Conservation (phyloP, 257 asterid species). For the Jacaranda mimosifolia region DNA sequence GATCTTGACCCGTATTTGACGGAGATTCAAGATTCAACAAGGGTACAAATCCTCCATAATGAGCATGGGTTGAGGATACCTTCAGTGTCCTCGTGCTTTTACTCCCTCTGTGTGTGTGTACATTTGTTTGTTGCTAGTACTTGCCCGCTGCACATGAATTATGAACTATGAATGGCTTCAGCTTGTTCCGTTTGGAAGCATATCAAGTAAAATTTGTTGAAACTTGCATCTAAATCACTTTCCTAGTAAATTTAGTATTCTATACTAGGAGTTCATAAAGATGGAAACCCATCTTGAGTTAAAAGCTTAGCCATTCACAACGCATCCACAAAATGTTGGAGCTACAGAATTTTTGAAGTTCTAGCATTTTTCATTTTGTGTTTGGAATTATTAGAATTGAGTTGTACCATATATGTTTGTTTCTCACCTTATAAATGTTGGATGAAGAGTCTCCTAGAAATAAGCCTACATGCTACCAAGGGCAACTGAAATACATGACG, state of each 20-base stretch:
- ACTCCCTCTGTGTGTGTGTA: neutral
- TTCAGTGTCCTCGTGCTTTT: neutral
- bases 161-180: slow-evolving; percentile 25
- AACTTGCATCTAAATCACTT: slow-evolving; percentile 27
- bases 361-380: neutral
- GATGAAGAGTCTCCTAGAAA: neutral
- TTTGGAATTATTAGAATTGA: neutral
- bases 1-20: slow-evolving; percentile 86
- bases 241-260: neutral
- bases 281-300: slow-evolving; percentile 5
- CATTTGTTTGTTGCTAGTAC: neutral
- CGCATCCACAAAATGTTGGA: neutral
- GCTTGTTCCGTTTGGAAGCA: slow-evolving; percentile 4
- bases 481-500: neutral
- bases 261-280: slow-evolving; percentile 2
- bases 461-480: neutral
- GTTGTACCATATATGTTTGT: neutral
- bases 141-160: slow-evolving; percentile 6
- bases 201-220: neutral
- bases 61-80: neutral
- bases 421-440: slow-evolving; percentile 5
- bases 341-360: neutral
- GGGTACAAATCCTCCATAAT: slow-evolving; percentile 58
- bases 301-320: neutral
- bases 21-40: slow-evolving; percentile 90